Conservation (phyloP, 495 filamentous ascomycete genomes). For the Penicillium cosmopolitanum region DNA sequence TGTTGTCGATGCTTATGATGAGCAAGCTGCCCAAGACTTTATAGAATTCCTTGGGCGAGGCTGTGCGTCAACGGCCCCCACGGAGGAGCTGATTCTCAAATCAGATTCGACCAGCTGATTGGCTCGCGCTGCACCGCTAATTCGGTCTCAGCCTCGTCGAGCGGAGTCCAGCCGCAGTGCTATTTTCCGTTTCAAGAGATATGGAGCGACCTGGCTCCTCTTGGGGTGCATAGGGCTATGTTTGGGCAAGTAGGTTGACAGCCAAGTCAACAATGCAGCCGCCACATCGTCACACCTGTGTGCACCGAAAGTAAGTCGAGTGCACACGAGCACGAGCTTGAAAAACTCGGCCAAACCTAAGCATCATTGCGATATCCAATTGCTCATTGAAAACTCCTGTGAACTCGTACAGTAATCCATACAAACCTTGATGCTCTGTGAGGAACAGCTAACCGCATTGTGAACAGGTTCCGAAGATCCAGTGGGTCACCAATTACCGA, state of each 20-base stretch:
- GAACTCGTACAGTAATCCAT: too few relatives aligned
- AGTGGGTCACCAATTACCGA: background rate
- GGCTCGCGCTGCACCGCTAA: background rate
- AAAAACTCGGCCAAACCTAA: background rate
- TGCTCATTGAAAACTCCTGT: too few relatives aligned
- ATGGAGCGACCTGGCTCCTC: background rate
- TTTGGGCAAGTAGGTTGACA: background rate
- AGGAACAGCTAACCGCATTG: too few relatives aligned
- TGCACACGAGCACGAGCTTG: background rate
- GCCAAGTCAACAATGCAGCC: background rate
- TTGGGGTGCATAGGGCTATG: background rate
- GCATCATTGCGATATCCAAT: too few relatives aligned
- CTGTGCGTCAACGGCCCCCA: conserved; percentile 6
- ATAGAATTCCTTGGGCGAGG: background rate
- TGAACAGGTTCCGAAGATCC: background rate
- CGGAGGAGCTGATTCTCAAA: background rate
- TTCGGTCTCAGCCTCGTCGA: background rate
- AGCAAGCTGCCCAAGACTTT: background rate
- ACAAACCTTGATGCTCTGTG: too few relatives aligned
- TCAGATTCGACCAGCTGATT: background rate
- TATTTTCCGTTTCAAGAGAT: background rate
- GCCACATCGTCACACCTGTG: background rate
- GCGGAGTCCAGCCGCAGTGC: background rate
- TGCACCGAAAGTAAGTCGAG: background rate
- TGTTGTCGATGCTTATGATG: background rate